Base-by-base conservation (phyloP, 2,329 filamentous ascomycete species). In the Pestalotiopsis sp. region DNA sequence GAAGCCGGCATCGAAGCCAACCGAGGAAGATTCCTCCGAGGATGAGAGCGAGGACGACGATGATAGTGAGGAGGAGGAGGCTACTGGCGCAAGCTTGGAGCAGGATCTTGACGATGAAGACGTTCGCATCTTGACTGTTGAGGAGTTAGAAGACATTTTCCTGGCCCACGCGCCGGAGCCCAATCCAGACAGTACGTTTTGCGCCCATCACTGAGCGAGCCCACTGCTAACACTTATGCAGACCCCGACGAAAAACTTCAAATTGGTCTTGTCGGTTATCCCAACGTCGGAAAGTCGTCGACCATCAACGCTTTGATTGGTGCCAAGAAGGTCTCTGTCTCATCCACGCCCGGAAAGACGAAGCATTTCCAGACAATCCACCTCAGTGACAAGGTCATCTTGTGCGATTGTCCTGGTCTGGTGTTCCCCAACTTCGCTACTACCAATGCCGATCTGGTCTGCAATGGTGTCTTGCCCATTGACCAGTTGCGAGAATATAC, bases 361-460 rank as follows among this genome's bases (percentile, higher is more conserved):
- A 99, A 99, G 84, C 96, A 99, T 77, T 99, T 99, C 84, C 96
- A 99, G 81, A 99, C 96, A 1, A 96, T 99, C 69, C 95, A 98
- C 78, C 89, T 99, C 39, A 96, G 93, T 69, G 92, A 96, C 1
- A 90, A 91, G 69, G 94, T 99, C 71, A 88, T 98, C 61, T 88
- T 99, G 6, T 98, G 96, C 81, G 96, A 99, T 90, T 99, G 96
- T 78, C 96, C 96, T 11, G 96, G 96, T 91, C 91, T 99, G 23
- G 97, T 99, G 1, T 98, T 99, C 80, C 95, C 96, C 75, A 98
- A 98, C 82, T 99, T 98, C 75, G 95, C 96, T 68, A 95, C 91
- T 60, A 98, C 95, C 61, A 98, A 98, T 82, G 96, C 93, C 52
- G 96, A 99, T 76, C 89, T 99, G 23, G 96, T 99, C 11, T 96